Evolutionary conservation across 176 grass and related monocot genomes (phyloP).

Genomic region (Oryza glumipatula): DNA sequence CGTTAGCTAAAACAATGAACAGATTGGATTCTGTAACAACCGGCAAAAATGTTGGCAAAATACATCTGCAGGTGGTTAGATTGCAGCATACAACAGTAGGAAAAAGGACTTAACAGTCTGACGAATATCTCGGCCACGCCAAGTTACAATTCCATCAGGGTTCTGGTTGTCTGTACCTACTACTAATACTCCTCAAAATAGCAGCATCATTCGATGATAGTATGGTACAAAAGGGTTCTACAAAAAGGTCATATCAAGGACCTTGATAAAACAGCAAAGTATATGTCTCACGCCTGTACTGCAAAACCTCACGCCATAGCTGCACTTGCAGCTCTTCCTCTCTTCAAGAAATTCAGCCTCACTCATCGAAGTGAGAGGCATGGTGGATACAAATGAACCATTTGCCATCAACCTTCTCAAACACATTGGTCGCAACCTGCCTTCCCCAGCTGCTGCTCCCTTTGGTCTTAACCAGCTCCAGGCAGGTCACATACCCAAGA

Average conservation of each 20-base stretch:
- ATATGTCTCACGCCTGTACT: slow-evolving; percentile 13
- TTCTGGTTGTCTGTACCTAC: background rate
- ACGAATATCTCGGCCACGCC: background rate
- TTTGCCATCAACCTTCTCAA: slow-evolving; percentile 69
- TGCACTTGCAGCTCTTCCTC: background rate
- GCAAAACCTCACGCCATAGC: background rate
- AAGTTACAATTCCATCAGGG: background rate
- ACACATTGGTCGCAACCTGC: slow-evolving; percentile 83
- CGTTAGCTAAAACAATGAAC: background rate
- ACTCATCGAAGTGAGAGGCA: slow-evolving; percentile 74
- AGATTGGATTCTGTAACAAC: background rate
- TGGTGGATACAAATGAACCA: slow-evolving; percentile 91
- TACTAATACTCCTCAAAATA: slow-evolving; percentile 7
- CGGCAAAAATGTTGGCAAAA: background rate
- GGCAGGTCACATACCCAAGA: slow-evolving; percentile 71
- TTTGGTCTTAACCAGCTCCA: slow-evolving; percentile 79
- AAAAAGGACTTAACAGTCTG: background rate
- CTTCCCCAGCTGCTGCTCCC: slow-evolving; percentile 83
- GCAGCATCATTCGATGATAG: background rate
- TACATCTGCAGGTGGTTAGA: background rate
- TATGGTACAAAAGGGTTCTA: background rate
- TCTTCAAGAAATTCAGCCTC: background rate
- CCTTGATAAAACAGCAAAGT: background rate
- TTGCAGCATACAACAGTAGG: background rate
- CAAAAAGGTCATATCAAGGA: background rate